Base-by-base conservation (phyloP, 2,329 filamentous ascomycete species). In the Rhexocercosporidium sp. region DNA sequence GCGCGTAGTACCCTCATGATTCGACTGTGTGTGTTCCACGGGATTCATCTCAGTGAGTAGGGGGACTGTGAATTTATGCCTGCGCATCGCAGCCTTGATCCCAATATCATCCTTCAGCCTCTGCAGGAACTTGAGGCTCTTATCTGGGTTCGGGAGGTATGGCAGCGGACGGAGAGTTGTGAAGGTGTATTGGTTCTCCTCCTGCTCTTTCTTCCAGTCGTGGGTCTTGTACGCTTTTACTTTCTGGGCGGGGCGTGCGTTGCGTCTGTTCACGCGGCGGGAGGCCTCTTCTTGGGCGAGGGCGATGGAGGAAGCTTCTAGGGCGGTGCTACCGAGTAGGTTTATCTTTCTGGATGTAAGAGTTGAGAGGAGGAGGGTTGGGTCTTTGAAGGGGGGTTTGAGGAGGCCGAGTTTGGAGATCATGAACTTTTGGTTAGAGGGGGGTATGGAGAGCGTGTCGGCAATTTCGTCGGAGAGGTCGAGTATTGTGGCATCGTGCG, bases 11-110 rank as follows among this genome's bases (percentile, higher is more conserved):
- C 87, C 86, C 74, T 96, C 91, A 75, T 92, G 90, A 3, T 87
- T 92, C 1, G 82, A 79, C 69, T 85, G 78, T 0, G 94, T 97
- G 79, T 97, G 89, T 72, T 90, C 86, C 0, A 90, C 84, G 0
- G 96, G 96, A 74, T 99, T 92, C 95, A 99, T 98, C 80, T 99
- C 96, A 0, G 94, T 97, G 29, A 99, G 84, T 3, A 98, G 80
- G 0, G 90, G 90, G 0, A 99, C 96, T 22, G 86, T 87, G 82
- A 97, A 97, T 70, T 89, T 87, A 81, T 97, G 94, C 74, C 89
- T 90, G 18, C 86, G 83, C 96, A 99, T 99, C 0, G 89, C 86
- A 0, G 90, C 84, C 70, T 90, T 90, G 79, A 99, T 95, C 8
- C 96, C 96, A 0, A 92, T 90, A 78, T 99, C 96, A 68, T 90